Evolutionary conservation across 2,329 filamentous ascomycete genomes (phyloP), one percentile per base, ranked within the genome.

Genomic region (Exophiala spinifera): DNA sequence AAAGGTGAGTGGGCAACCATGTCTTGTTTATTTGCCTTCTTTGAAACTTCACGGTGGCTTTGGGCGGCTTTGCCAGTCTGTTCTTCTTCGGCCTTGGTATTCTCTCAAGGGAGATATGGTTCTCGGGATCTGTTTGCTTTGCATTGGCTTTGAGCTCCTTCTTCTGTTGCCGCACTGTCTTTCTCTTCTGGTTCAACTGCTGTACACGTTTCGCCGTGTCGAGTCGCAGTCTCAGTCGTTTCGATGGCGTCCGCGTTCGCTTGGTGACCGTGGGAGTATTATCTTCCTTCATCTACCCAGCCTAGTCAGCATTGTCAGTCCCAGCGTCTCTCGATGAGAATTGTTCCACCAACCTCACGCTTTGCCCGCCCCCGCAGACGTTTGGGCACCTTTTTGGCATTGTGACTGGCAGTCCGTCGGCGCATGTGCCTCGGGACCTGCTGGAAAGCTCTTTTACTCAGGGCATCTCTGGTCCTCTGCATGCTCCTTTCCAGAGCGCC

Each of bases 1-100:
- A 99, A 61, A 95, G 74, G 70, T 99, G 94, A 5, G 94, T 97
- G 0, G 94, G 94, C 14, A 99, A 77, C 90, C 92, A 96, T 2
- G 88, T 91, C 76, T 97, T 97, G 69, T 88, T 80, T 43, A 86
- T 75, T 68, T 97, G 92, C 28, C 94, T 85, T 72, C 90, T 94
- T 62, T 86, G 84, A 68, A 90, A 97, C 65, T 86, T 91, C 19
- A 80, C 82, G 42, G 79, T 79, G 1, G 83, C 84, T 69, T 69
- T 76, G 4, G 76, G 75, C 4, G 84, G 80, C n/a, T 82, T 77
- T 51, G 89, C 88, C 47, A 91, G 78, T 49, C 74, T 76, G 64
- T 89, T 84, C 63, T 85, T 83, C 68, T 85, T 86, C 62, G 88
- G 83, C 70, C 88, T 89, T 1, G 86, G 83, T 37, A 74, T 57